A percentile compares a stretch with the other conserved stretches of the same genome.
Conservation (phyloP, 108 stramenopile genomes). For the Skeletonema grethae region DNA sequence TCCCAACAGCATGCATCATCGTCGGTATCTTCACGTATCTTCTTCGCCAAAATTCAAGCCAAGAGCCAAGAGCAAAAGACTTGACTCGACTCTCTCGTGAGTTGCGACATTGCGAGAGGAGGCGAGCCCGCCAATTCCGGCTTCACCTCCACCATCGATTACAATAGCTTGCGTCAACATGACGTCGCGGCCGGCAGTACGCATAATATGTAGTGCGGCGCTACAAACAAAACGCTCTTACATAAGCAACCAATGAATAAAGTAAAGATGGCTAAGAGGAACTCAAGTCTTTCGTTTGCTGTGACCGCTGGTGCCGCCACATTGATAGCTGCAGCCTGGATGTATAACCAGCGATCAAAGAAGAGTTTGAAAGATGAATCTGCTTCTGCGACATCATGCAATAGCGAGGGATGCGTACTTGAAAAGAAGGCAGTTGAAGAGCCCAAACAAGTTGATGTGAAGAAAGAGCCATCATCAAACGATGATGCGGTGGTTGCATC, state of each 20-base stretch:
- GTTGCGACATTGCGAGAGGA: no score
- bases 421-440: neutral
- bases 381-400: neutral
- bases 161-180: neutral
- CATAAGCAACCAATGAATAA: neutral
- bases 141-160: neutral
- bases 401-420: neutral
- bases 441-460: neutral
- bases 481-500: neutral
- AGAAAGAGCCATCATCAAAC: neutral
- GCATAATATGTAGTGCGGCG: no score
- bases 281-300: neutral
- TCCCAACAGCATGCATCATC: no score
- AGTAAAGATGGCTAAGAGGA: neutral
- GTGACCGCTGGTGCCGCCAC: neutral
- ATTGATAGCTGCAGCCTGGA: constrained; percentile 3
- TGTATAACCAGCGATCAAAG: neutral
- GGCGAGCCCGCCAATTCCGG: no score
- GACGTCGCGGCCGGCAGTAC: neutral
- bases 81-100: no score
- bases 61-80: no score
- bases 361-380: neutral
- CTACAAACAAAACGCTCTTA: no score
- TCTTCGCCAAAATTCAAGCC: no score
- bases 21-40: no score